Base-by-base conservation (phyloP, 2,329 filamentous ascomycete species). In the Penicillium corylophilum region DNA sequence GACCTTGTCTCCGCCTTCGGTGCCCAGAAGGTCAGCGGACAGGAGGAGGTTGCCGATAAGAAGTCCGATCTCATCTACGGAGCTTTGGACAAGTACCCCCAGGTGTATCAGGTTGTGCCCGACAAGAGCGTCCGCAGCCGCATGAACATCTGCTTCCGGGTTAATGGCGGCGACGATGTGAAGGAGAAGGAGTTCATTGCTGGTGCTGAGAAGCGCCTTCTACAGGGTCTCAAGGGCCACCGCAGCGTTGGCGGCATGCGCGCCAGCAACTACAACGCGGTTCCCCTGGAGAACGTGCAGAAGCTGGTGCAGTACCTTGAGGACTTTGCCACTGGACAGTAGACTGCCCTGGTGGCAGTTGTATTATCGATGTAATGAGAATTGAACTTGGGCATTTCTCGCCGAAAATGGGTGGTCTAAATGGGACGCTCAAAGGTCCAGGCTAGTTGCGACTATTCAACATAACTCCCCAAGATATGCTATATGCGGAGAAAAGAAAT, bases 71-170 rank as follows among this genome's bases (percentile, higher is more conserved):
- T 88, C 28, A 84, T 97, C 48, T 97, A 99, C 67, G 77, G 72
- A 1, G 85, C 85, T 0, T 79, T 97, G 7, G 93, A 96, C 61
- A 82, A 82, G 40, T 79, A 88, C 62, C 82, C 88, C 0, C 76
- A 85, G 0, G 74, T 87, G n/a, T 97, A 95, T 75, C 79, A 77
- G 46, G 82, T 96, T 28, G 85, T 96, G 0, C 90, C 91, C 0
- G 81, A 88, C 61, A 88, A 88, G 74, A 77, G 77, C 20, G 87
- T 82, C 3, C 87, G 92, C 50, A 95, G 89, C 63, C 80, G 90
- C 49, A 96, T 97, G 88, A 97, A 97, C 74, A 89, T 97, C 52
- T 96, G 91, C 79, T 96, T 96, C 80, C 79, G 91, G 15, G 81
- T 95, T 16, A 71, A 77, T 43, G 82, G 79, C 40, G 83, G 86